Evolutionary conservation across 140 eudicot genomes (phyloP).

Genomic region (Anethum foeniculum): DNA sequence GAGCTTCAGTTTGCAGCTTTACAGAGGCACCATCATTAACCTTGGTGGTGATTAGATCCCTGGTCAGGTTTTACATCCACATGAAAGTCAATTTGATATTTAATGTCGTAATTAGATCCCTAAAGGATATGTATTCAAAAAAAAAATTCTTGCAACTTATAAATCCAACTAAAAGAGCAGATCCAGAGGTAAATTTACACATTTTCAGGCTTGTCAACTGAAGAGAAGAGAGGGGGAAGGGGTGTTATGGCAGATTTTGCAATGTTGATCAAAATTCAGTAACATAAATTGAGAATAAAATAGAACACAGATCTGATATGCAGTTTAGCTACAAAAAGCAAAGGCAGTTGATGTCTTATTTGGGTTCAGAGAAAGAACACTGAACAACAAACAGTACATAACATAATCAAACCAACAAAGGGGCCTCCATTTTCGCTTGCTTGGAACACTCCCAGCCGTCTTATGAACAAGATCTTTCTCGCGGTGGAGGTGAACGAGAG

Average conservation of each 20-base stretch:
- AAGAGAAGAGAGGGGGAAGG: too few species aligned
- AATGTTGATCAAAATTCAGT: not conserved
- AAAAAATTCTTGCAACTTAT: too few species aligned
- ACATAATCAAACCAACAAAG: not conserved
- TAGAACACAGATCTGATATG: not conserved
- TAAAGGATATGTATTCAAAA: too few species aligned
- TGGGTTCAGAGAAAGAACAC: not conserved
- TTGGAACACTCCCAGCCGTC: not conserved
- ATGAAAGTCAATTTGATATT: too few species aligned
- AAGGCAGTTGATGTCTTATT: not conserved
- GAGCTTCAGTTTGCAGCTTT: too few species aligned
- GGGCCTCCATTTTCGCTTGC: not conserved
- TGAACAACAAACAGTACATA: conserved; percentile 8
- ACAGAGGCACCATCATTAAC: too few species aligned
- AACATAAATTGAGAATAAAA: not conserved
- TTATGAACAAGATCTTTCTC: conserved; percentile 40
- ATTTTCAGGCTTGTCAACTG: too few species aligned
- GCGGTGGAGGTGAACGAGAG: conserved; percentile 34
- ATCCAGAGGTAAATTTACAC: too few species aligned
- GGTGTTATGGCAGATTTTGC: not conserved
- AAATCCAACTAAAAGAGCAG: too few species aligned
- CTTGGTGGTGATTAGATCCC: too few species aligned
- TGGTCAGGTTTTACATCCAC: too few species aligned
- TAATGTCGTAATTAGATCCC: too few species aligned
- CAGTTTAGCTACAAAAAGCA: not conserved